These are phyloP conservation scores for Diddensiella caesifluorescens DNA, from an alignment of 805 yeast species.

Conservation along the genomic window DNA sequence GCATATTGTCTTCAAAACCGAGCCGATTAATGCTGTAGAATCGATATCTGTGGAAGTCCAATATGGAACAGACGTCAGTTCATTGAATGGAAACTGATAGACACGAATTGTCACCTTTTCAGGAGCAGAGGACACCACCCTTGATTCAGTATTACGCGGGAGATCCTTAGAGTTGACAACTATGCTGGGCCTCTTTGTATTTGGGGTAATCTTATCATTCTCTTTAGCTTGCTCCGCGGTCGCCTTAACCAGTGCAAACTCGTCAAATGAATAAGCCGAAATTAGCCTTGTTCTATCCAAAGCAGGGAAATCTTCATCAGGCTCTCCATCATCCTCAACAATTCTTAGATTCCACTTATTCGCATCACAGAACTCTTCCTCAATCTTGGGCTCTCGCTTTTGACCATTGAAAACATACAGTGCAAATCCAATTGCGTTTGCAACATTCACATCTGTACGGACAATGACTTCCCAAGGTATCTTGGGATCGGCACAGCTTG, in stretches of 20 bases:
- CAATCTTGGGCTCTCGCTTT: constrained; percentile 25
- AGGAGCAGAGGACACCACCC: constrained; percentile 1
- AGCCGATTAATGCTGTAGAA: constrained; percentile 19
- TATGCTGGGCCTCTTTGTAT: constrained; percentile 18
- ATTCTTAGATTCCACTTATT: constrained; percentile 72
- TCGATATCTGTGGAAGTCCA: constrained; percentile 25
- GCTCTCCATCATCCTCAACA: constrained; percentile 90
- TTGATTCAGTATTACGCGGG: constrained; percentile 2
- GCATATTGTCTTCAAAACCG: constrained; percentile 31
- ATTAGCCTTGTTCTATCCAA: constrained; percentile 63
- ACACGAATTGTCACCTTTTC: constrained; percentile 20
- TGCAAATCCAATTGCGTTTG: constrained; percentile 52
- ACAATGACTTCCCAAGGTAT: constrained; percentile 33
- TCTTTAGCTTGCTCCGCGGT: constrained; percentile 31
- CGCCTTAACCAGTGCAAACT: constrained; percentile 69
- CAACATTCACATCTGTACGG: constrained; percentile 40
- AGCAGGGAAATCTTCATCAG: constrained; percentile 86
- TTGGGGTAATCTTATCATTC: constrained; percentile 33
- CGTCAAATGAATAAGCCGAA: constrained; percentile 71
- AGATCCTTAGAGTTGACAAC: constrained; percentile 1
- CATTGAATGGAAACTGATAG: constrained; percentile 33
- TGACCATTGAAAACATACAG: constrained; percentile 34
- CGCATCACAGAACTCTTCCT: constrained; percentile 41
- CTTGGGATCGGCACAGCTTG: constrained; percentile 28
- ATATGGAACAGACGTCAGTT: constrained; percentile 25